Evolutionary conservation across 495 filamentous ascomycete genomes (phyloP).

Genomic region (Echria macrotheca): DNA sequence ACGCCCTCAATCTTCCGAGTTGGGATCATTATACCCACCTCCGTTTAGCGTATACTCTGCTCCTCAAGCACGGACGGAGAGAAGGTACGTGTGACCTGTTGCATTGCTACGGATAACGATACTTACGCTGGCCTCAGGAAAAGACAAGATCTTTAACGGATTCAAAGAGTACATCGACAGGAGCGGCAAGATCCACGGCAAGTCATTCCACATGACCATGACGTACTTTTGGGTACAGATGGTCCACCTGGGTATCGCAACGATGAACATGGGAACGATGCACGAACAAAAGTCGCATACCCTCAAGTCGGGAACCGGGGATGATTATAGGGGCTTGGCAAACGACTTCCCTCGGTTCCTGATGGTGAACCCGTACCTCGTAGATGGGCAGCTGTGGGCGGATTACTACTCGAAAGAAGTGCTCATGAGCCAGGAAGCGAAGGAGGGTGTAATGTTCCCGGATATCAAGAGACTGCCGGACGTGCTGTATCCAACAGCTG

Average conservation of each 20-base stretch:
- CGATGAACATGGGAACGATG: background rate
- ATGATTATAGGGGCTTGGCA: background rate
- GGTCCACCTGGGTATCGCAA: background rate
- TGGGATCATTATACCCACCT: background rate
- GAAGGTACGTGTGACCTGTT: background rate
- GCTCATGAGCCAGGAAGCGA: conserved; percentile 1
- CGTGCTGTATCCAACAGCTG: background rate
- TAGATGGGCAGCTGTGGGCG: conserved; percentile 1
- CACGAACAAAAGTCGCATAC: background rate
- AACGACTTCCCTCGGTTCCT: background rate
- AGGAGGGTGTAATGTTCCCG: background rate
- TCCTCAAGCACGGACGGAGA: background rate
- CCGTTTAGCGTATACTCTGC: background rate
- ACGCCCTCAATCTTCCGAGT: background rate
- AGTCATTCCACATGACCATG: conserved; percentile 3
- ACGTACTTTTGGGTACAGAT: conserved; percentile 4
- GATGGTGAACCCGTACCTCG: background rate
- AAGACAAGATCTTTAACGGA: conserved; percentile 1
- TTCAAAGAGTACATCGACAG: conserved; percentile 1
- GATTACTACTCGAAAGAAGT: conserved; percentile 1
- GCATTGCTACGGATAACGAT: background rate
- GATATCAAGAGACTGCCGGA: conserved; percentile 2
- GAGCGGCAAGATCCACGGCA: conserved; percentile 1
- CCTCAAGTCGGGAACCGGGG: background rate
- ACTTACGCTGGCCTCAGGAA: background rate